Evolutionary conservation across 2,329 filamentous ascomycete species (phyloP), one percentile per base, ranked within the genome.

Genomic region (Fragosphaeria purpurea): DNA sequence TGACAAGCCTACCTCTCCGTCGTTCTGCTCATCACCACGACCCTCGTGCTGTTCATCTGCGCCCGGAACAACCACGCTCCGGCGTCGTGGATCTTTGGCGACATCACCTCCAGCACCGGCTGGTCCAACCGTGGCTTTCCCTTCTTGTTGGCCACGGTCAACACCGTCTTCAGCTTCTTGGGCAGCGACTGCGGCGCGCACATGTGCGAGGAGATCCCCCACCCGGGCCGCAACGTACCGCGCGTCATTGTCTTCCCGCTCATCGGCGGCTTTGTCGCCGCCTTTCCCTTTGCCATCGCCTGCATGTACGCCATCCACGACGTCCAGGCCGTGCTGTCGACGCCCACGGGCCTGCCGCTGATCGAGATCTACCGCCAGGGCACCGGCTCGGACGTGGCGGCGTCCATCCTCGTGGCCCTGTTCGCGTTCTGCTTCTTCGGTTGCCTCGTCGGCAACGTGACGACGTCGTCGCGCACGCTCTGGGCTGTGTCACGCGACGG

Each of bases 1-100:
- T 41, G 2, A 5, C 13, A 48, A 22, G 40, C 43, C n/a, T 53
- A 48, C 38, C 40, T 54, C 8, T 49, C 49, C 11, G 44, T 82
- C 50, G 83, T 83, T 64, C 82, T 85, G 67, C 69, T 85, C 55
- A 66, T 82, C 45, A 73, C 72, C 39, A 63, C 83, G 13, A 65
- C 82, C 41, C 69, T 82, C 41, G 73, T 80, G 52, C 70, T 70
- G 46, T 49, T 51, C 32, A 39, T 53, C 30, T 53, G 52, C 37
- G 44, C 41, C 30, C 46, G 48, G 8, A 30, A 46, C 39, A 42
- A 46, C 44, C 50, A 52, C 22, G 53, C 53, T 1, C 11, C 47
- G 3, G 42, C 43, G 2, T 38, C 47, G 7, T 52, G 50, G 50
- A 50, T 52, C 22, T 55, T 55, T 48, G 39, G 30, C 34, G 42